Base-by-base conservation (phyloP, 2,329 filamentous ascomycete species). In the Calonectria honghensis region DNA sequence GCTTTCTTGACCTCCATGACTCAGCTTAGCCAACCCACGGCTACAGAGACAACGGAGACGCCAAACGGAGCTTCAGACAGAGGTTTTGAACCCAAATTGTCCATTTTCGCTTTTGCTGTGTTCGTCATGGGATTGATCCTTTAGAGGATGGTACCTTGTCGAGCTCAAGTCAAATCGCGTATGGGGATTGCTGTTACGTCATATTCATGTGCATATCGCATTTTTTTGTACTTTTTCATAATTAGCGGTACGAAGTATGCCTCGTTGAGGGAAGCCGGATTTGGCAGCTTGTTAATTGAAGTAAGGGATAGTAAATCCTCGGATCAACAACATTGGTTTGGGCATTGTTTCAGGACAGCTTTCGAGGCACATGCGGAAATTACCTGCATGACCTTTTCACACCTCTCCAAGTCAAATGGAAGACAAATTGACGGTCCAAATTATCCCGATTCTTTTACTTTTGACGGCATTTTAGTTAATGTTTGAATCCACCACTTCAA, bases 381-480 rank as follows among this genome's bases (percentile, higher is more conserved):
- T 20, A 4, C 14, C 6, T 4, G 37, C 6, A 39, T 39, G 13
- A 16, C 4, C 6, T 16, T 14, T 39, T 39, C 7, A 16, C 1
- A 16, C n/a, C 1, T n/a, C 1, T n/a, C 6, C 10, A 7, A n/a
- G n/a, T 13, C 11, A 24, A 13, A 6, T 0, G 5, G n/a, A 5
- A 48, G 20, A 13, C 5, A 11, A 13, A 4, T 48, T 0, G 6
- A 48, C 10, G 41, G 9, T n/a, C 20, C 20, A 4, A 9, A 4
- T n/a, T 48, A 20, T n/a, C 6, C 1, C n/a, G 13, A 7, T 10
- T 48, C 3, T 2, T n/a, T 48, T 6, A 9, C 9, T 3, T 48
- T 48, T 18, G 41, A 48, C 7, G 6, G 20, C 10, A 7, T 9
- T 20, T 20, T n/a, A 6, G 41, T 48, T 48, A 20, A 11, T 48